Evolutionary conservation across 1,284 basidiomycete species (phyloP).

Genomic region (Ceratobasidium sp.): DNA sequence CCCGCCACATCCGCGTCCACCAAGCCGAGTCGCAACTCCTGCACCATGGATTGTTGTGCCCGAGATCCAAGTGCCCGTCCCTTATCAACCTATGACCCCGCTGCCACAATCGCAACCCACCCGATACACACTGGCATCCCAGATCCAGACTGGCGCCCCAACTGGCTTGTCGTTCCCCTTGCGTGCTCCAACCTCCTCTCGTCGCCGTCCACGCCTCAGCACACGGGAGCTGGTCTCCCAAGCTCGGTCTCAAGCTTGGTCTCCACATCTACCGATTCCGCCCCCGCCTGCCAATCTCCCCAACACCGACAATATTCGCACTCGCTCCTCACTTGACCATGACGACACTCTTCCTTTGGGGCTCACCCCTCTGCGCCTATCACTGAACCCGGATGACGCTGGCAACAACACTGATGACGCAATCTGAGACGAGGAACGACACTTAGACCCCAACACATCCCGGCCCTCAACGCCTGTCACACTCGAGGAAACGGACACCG

Average conservation of each 20-base stretch:
- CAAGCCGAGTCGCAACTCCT: background rate
- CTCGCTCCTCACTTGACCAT: background rate
- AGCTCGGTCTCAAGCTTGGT: background rate
- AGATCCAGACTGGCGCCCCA: background rate
- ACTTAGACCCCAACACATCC: background rate
- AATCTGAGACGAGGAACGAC: background rate
- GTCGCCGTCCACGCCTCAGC: background rate
- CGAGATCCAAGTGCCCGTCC: background rate
- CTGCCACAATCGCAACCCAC: too few species aligned
- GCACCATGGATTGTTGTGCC: conserved; percentile 1
- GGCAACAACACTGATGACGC: background rate
- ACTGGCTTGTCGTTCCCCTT: background rate
- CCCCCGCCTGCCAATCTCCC: background rate
- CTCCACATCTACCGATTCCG: background rate
- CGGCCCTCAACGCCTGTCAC: conserved; percentile 5
- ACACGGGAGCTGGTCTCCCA: conserved; percentile 4
- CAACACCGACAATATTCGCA: background rate
- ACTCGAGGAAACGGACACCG: background rate
- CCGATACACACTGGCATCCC: background rate
- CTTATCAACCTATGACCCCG: background rate
- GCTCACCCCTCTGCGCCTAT: background rate
- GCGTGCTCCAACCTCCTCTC: background rate
- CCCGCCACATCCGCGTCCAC: conserved; percentile 15
- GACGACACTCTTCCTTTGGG: background rate
- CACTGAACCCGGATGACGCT: background rate